Percentiles rank a stretch among this genome's conserved stretches.
These are phyloP conservation scores for Penicillium polonicum DNA, from an alignment of 2,329 filamentous ascomycete genomes.

Conservation along the genomic window DNA sequence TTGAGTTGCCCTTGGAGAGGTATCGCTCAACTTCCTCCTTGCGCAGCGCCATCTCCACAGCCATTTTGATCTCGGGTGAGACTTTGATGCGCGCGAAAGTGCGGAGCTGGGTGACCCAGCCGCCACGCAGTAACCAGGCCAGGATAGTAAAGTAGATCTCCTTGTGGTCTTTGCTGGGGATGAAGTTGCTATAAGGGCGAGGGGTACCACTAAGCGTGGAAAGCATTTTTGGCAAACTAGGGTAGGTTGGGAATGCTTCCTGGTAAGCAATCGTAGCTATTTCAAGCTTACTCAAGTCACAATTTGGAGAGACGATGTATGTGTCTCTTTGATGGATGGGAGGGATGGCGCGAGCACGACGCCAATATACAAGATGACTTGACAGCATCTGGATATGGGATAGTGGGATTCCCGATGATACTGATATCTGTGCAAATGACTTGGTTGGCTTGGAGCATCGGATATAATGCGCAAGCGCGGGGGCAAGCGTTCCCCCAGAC, in stretches of 20 bases:
- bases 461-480: conserved; percentile 72
- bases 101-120: conserved; percentile 90
- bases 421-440: conserved; percentile 70
- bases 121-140: conserved; percentile 87
- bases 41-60: conserved; percentile 71
- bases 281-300: conserved; percentile 70
- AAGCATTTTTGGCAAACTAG: conserved; percentile 82
- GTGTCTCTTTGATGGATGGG: conserved; percentile 86
- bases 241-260: conserved; percentile 76
- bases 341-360: conserved; percentile 84
- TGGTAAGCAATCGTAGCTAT: conserved; percentile 71
- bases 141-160: conserved; percentile 86
- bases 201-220: conserved; percentile 76
- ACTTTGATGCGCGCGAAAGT: conserved; percentile 89
- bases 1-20: conserved; percentile 30
- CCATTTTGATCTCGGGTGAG: conserved; percentile 75
- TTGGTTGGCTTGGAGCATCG: conserved; percentile 60
- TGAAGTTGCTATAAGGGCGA: conserved; percentile 76
- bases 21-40: conserved; percentile 58
- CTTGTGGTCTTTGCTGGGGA: conserved; percentile 83
- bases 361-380: conserved; percentile 93
- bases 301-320: conserved; percentile 89
- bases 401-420: conserved; percentile 63
- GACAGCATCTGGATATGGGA: conserved; percentile 83
- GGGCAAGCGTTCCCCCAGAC: conserved; percentile 72